A percentile compares a stretch with the other conserved stretches of the same genome.
Evolutionary conservation across 805 yeast genomes (phyloP).

Genomic region (Torulaspora gathmanii): DNA sequence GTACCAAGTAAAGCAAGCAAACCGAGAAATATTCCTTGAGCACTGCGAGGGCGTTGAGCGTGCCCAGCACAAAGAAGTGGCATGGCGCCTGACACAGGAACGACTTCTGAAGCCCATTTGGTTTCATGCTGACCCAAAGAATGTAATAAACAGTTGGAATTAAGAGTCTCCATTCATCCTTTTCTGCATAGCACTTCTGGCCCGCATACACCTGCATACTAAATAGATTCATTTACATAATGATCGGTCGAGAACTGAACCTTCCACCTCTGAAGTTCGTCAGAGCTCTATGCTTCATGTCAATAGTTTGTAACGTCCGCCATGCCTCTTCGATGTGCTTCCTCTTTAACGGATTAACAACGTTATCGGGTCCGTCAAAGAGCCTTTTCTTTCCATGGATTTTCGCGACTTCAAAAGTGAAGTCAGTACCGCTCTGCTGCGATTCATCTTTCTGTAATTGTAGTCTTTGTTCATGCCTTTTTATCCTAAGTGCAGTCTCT

Average conservation of each 20-base stretch:
- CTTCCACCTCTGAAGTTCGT: constrained; percentile 60
- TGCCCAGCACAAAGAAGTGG: constrained; percentile 19
- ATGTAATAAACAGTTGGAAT: constrained; percentile 23
- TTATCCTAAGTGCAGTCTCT: constrained; percentile 81
- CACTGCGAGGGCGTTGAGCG: constrained; percentile 14
- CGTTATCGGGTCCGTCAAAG: constrained; percentile 86
- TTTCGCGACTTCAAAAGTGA: constrained; percentile 38
- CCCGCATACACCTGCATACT: background rate
- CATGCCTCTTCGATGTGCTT: constrained; percentile 86
- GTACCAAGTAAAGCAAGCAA: constrained; percentile 12
- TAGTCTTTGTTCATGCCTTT: constrained; percentile 57
- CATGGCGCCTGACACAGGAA: constrained; percentile 19
- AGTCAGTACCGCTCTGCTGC: constrained; percentile 35
- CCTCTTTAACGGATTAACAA: constrained; percentile 70
- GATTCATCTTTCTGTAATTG: constrained; percentile 38
- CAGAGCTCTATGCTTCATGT: constrained; percentile 56
- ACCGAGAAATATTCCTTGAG: constrained; percentile 15
- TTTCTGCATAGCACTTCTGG: background rate
- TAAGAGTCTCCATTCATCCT: constrained; percentile 1
- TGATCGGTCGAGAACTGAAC: constrained; percentile 33
- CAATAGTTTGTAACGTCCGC: constrained; percentile 63
- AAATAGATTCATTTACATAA: constrained; percentile 27
- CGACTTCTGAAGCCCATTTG: constrained; percentile 23
- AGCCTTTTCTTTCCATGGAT: constrained; percentile 51
- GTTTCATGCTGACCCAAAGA: constrained; percentile 27